Percentiles rank a stretch among this genome's conserved stretches.
Conservation (phyloP, 352 stramenopile genomes). For the Phytophthora cajani region DNA sequence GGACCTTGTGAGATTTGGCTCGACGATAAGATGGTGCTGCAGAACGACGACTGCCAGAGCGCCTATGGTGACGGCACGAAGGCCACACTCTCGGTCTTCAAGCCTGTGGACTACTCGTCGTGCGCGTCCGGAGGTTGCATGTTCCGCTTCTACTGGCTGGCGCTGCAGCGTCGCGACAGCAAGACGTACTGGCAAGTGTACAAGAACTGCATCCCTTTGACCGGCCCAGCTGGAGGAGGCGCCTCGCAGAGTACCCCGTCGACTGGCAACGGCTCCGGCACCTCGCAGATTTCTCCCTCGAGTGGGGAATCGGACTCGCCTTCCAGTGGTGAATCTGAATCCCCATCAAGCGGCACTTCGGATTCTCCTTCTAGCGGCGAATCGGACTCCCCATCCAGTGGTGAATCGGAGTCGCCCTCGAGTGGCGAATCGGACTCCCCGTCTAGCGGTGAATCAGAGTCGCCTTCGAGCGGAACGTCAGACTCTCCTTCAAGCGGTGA, state of each 20-base stretch:
- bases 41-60: constrained; percentile 42
- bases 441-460: constrained; percentile 7
- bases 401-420: constrained; percentile 5
- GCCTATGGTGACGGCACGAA: constrained; percentile 33
- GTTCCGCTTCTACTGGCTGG: constrained; percentile 46
- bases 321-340: constrained; percentile 11
- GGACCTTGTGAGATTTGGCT: constrained; percentile 43
- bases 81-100: constrained; percentile 36
- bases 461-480: constrained; percentile 9
- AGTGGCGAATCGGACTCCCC: constrained; percentile 11
- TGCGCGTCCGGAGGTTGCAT: constrained; percentile 37
- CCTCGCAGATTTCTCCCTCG: constrained; percentile 20
- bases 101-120: constrained; percentile 43
- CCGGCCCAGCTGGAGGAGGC: constrained; percentile 20
- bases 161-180: constrained; percentile 32
- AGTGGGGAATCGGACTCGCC: constrained; percentile 19
- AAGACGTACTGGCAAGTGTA: constrained; percentile 45
- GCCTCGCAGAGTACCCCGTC: constrained; percentile 22
- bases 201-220: constrained; percentile 39
- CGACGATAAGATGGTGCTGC: constrained; percentile 35
- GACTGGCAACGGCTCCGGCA: constrained; percentile 15
- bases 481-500: constrained; percentile 17
- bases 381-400: constrained; percentile 3
- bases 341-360: constrained; percentile 4
- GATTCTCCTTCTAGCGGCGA: constrained; percentile 10